A percentile compares a stretch with the other conserved stretches of the same genome.
Conservation (phyloP, 495 filamentous ascomycete genomes). For the Aspergillus baeticus region DNA sequence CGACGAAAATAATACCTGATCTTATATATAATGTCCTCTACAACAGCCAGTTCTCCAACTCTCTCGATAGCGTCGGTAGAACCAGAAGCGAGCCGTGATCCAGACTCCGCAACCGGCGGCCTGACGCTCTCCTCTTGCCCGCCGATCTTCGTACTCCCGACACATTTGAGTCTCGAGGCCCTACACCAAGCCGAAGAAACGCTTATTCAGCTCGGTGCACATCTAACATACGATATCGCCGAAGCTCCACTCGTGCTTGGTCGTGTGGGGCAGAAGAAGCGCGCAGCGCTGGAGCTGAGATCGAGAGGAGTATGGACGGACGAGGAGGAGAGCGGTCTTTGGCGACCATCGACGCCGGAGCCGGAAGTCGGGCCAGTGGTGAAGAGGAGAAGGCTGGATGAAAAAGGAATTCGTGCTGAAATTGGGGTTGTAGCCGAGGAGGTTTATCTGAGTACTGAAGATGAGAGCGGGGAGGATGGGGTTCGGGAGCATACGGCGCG, state of each 20-base stretch:
- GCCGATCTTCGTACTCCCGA: slow-evolving; percentile 69
- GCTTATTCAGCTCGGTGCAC: slow-evolving; percentile 52
- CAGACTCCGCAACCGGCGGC: not conserved
- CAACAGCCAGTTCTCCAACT: slow-evolving; percentile 12
- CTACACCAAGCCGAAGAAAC: slow-evolving; percentile 62
- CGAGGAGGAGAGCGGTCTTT: slow-evolving; percentile 42
- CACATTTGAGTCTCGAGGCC: slow-evolving; percentile 62
- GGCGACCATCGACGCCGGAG: not conserved
- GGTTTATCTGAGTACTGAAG: slow-evolving; percentile 32
- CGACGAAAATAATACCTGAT: not conserved
- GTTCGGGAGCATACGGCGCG: slow-evolving; percentile 6
- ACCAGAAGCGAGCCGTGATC: not conserved
- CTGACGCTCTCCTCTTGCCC: slow-evolving; percentile 40
- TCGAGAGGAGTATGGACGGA: slow-evolving; percentile 56
- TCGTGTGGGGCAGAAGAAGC: slow-evolving; percentile 62
- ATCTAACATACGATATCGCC: slow-evolving; percentile 66
- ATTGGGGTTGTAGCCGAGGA: slow-evolving; percentile 11
- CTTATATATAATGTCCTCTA: not conserved
- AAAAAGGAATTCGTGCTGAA: not conserved
- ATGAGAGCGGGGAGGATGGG: slow-evolving; percentile 30
- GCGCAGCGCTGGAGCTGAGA: slow-evolving; percentile 76
- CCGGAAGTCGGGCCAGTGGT: slow-evolving; percentile 7
- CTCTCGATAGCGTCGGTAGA: not conserved
- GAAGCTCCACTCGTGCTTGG: slow-evolving; percentile 76
- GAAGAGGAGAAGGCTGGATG: slow-evolving; percentile 25